Evolutionary conservation across 768 basidiomycete genomes (phyloP).

Genomic region (Royoungia palumana): DNA sequence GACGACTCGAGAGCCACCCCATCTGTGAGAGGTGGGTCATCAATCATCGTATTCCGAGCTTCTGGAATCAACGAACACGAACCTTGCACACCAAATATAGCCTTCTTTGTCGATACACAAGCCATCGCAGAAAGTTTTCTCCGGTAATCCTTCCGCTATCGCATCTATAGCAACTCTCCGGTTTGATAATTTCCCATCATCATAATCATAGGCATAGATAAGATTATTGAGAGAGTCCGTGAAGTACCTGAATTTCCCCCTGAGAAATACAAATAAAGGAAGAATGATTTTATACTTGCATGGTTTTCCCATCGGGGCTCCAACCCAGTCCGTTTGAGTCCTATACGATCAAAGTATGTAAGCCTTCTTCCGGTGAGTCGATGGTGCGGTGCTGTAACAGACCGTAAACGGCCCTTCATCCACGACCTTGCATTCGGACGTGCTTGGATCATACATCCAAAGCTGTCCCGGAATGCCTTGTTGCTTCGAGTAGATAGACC

Average conservation of each 20-base stretch:
- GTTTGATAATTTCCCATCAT: slow-evolving; percentile 53
- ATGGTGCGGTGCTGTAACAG: slow-evolving; percentile 16
- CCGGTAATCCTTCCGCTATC: slow-evolving; percentile 47
- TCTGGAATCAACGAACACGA: slow-evolving; percentile 24
- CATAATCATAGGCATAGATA: slow-evolving; percentile 57
- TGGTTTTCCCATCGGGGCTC: slow-evolving; percentile 19
- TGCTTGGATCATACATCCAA: slow-evolving; percentile 55
- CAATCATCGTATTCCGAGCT: neutral
- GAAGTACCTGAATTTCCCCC: slow-evolving; percentile 51
- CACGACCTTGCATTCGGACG: slow-evolving; percentile 44
- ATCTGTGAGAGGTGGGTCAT: slow-evolving; percentile 38
- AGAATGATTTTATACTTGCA: slow-evolving; percentile 11
- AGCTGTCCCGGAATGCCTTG: slow-evolving; percentile 52
- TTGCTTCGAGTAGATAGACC: slow-evolving; percentile 52
- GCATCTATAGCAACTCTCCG: slow-evolving; percentile 58
- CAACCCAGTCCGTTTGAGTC: slow-evolving; percentile 22
- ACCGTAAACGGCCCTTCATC: slow-evolving; percentile 69
- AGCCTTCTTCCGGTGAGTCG: slow-evolving; percentile 2
- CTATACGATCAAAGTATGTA: neutral
- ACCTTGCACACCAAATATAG: slow-evolving; percentile 61
- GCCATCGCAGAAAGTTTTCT: slow-evolving; percentile 58
- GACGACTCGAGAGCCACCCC: slow-evolving; percentile 60
- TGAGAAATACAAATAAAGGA: slow-evolving; percentile 4
- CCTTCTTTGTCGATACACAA: slow-evolving; percentile 63
- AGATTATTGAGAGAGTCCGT: slow-evolving; percentile 64